Evolutionary conservation across 345 rosid genomes (phyloP).

Genomic region (Clausena lansium): DNA sequence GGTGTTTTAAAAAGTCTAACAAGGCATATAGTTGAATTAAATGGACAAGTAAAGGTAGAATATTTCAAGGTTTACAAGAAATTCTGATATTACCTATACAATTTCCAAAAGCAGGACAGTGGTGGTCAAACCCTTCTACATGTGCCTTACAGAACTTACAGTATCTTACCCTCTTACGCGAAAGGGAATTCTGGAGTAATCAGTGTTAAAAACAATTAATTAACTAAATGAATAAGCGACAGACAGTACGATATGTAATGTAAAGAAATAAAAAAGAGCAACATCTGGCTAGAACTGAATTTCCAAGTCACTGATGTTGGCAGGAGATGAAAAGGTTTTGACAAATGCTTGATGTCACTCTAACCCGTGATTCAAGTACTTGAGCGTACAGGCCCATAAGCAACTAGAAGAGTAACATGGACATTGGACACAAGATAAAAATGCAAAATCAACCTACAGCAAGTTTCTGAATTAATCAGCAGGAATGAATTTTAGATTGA

Average conservation of each 20-base stretch:
- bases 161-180: slow-evolving; percentile 42
- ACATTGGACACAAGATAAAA: background rate
- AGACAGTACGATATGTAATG: background rate
- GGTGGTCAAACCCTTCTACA: slow-evolving; percentile 61
- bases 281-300: background rate
- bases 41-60: background rate
- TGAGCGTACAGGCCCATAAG: background rate
- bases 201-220: background rate
- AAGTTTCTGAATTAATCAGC: background rate
- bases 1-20: background rate
- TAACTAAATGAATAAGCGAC: background rate
- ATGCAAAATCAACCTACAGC: background rate
- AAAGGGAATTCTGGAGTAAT: slow-evolving; percentile 27
- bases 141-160: slow-evolving; percentile 51
- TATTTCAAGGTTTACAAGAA: background rate
- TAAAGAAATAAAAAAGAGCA: background rate
- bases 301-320: background rate
- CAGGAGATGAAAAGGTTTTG: background rate
- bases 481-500: background rate
- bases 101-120: slow-evolving; percentile 76
- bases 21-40: background rate
- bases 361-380: background rate
- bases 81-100: slow-evolving; percentile 48
- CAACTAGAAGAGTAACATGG: background rate
- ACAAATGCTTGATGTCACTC: background rate